Conservation (phyloP, 2,329 filamentous ascomycete species). For the Daldinia eschscholtzii region DNA sequence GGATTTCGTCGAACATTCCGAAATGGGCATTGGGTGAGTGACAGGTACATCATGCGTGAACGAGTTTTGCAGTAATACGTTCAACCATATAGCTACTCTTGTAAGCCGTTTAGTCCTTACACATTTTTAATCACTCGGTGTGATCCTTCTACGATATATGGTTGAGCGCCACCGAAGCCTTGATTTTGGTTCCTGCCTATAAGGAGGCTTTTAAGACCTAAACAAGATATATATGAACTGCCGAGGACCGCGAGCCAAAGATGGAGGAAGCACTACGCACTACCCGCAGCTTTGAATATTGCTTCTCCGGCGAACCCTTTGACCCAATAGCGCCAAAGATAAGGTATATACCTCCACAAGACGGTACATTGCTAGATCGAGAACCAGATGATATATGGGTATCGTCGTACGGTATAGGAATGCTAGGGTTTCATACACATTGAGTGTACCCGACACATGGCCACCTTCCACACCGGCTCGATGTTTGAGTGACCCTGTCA, state of each 20-base stretch:
- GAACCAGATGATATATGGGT: constrained; percentile 18
- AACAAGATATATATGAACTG: constrained; percentile 4
- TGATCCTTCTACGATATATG: background rate
- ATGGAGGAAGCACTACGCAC: constrained; percentile 15
- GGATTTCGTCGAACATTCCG: background rate
- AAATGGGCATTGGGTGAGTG: background rate
- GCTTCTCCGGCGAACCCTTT: constrained; percentile 11
- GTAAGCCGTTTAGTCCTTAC: background rate
- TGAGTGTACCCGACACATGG: constrained; percentile 8
- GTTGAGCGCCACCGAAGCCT: background rate
- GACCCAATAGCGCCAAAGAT: constrained; percentile 5
- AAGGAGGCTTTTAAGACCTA: background rate
- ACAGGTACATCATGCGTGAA: background rate
- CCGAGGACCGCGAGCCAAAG: constrained; percentile 13
- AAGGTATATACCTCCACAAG: constrained; percentile 16
- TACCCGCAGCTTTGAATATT: constrained; percentile 5
- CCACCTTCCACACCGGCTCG: constrained; percentile 15
- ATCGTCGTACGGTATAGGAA: constrained; percentile 8
- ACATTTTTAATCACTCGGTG: background rate
- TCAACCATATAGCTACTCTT: background rate
- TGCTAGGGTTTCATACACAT: constrained; percentile 12
- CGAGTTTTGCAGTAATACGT: background rate
- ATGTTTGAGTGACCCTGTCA: background rate
- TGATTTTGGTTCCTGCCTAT: background rate
- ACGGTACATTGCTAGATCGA: constrained; percentile 17